Conservation (phyloP, 2,329 filamentous ascomycete genomes). For the Exophiala viscosa region DNA sequence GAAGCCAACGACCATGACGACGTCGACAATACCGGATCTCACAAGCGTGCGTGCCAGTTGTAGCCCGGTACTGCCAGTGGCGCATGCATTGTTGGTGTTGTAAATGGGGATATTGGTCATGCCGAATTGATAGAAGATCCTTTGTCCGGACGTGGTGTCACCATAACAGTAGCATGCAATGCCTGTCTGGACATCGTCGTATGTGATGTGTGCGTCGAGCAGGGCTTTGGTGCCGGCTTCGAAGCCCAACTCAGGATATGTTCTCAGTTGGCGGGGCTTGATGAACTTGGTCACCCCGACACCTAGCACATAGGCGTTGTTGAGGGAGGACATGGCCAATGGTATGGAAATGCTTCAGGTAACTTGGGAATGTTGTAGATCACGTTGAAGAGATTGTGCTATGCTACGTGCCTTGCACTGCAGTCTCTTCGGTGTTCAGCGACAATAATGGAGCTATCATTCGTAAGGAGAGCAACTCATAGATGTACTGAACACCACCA, state of each 20-base stretch:
- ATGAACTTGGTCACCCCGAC: slow-evolving; percentile 99
- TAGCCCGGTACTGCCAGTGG: slow-evolving; percentile 84
- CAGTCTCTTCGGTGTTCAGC: too few relatives aligned
- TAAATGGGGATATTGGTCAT: slow-evolving; percentile 95
- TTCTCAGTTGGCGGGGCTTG: slow-evolving; percentile 36
- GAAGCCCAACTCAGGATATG: slow-evolving; percentile 34
- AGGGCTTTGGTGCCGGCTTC: slow-evolving; percentile 35
- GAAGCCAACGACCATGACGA: slow-evolving; percentile 87
- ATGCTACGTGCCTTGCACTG: too few relatives aligned
- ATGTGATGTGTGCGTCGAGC: slow-evolving; percentile 81
- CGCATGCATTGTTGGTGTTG: slow-evolving; percentile 95
- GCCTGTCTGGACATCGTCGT: slow-evolving; percentile 92
- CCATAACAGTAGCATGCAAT: slow-evolving; percentile 97
- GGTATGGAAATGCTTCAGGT: not conserved
- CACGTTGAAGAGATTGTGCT: not conserved
- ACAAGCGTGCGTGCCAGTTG: slow-evolving; percentile 79
- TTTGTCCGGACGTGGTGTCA: slow-evolving; percentile 89
- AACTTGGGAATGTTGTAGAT: not conserved
- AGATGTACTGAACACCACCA: too few relatives aligned
- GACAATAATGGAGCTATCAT: too few relatives aligned
- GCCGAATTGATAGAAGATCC: slow-evolving; percentile 98
- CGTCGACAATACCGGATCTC: slow-evolving; percentile 74
- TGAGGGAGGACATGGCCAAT: slow-evolving; percentile 35
- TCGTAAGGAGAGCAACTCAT: not conserved
- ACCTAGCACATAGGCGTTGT: slow-evolving; percentile 79